Percentiles rank a stretch among this genome's conserved stretches.
phyloP scores from a whole-genome alignment of 345 rosid species.

The Firmiana major region DNA sequence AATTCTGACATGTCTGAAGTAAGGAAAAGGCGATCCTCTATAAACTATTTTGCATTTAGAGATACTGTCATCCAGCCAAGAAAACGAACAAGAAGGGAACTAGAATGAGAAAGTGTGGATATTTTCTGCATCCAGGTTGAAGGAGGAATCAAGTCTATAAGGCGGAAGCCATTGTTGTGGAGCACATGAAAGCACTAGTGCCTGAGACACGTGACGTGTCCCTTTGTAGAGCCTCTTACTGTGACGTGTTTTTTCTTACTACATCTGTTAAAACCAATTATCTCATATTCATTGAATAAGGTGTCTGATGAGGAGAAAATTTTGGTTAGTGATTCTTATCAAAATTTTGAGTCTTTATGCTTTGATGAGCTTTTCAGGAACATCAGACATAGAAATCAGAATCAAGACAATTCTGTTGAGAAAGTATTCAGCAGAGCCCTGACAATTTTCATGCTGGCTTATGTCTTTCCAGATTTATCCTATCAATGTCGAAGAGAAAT shows the following conservation, averaged over 20 bases:
- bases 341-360: constrained; percentile 71
- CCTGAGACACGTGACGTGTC: constrained; percentile 77
- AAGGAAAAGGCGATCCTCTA: no score
- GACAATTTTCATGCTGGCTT: constrained; percentile 54
- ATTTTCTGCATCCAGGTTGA: no score
- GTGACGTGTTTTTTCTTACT: constrained; percentile 63
- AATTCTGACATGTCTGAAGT: no score
- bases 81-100: no score
- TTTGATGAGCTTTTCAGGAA: constrained; percentile 59
- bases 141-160: no score
- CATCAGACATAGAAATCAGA: constrained; percentile 37
- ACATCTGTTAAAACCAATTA: constrained; percentile 59
- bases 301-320: constrained; percentile 48
- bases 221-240: constrained; percentile 56
- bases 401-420: constrained; percentile 33
- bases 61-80: no score
- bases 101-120: no score
- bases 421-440: constrained; percentile 41
- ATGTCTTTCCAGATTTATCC: constrained; percentile 60
- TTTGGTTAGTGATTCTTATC: constrained; percentile 47
- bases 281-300: constrained; percentile 57
- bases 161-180: constrained; percentile 64
- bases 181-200: constrained; percentile 81
- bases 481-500: constrained; percentile 44
- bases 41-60: no score